phyloP scores from a whole-genome alignment of 2,329 filamentous ascomycete species.

The Cladophialophora immunda region DNA sequence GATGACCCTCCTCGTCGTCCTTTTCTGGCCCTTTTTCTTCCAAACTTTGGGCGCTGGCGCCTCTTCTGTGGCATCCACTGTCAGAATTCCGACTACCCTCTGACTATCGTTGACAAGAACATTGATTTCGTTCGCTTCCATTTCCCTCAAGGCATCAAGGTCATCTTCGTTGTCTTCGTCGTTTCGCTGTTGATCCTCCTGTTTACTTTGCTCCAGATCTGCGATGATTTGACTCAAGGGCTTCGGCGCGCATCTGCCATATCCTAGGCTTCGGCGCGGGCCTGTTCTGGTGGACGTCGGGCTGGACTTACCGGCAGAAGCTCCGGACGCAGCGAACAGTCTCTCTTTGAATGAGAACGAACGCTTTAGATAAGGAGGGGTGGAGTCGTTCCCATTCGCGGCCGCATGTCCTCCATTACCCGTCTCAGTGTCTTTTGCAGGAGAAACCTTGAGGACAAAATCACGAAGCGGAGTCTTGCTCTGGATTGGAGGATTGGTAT shows the following conservation, averaged over 20 bases:
- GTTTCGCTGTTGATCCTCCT: constrained; percentile 4
- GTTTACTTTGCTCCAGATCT: constrained; percentile 24
- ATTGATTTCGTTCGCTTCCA: constrained; percentile 48
- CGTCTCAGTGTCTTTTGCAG: constrained; percentile 11
- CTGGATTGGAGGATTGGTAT: constrained; percentile 15
- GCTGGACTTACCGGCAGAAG: constrained; percentile 1
- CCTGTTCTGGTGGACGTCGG: constrained; percentile 28
- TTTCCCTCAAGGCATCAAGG: constrained; percentile 53
- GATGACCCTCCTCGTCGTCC: constrained; percentile 54
- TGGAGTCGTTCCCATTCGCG: constrained; percentile 27
- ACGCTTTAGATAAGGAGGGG: constrained; percentile 40
- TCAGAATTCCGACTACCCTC: constrained; percentile 24
- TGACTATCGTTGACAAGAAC: constrained; percentile 52
- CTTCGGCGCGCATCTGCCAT: constrained; percentile 27
- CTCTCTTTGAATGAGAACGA: constrained; percentile 41
- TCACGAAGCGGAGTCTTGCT: constrained; percentile 41
- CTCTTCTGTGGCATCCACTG: constrained; percentile 28
- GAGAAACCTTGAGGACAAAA: constrained; percentile 24
- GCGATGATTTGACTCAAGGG: constrained; percentile 38
- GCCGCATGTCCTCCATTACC: constrained; percentile 4
- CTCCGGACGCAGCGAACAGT: constrained; percentile 36
- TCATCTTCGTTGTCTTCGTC: constrained; percentile 49
- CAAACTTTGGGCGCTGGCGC: constrained; percentile 38
- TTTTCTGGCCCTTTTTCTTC: constrained; percentile 61
- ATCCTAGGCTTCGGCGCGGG: constrained; percentile 26